Evolutionary conservation across 2,329 filamentous ascomycete species (phyloP).

Genomic region (Colletotrichum gigasporum): DNA sequence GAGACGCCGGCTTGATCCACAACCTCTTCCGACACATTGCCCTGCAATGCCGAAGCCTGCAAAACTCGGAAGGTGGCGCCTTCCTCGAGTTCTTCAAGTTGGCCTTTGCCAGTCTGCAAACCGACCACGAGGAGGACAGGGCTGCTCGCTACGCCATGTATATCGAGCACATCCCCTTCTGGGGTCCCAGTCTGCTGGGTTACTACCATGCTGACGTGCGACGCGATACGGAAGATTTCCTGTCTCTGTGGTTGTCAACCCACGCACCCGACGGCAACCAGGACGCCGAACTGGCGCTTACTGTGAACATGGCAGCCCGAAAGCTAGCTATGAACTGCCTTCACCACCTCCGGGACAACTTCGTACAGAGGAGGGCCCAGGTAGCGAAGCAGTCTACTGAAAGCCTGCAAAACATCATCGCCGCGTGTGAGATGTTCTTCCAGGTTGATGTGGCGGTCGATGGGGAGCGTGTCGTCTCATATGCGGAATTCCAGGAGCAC

Average conservation of each 20-base stretch:
- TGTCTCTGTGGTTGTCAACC: constrained; percentile 50
- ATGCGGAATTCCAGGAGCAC: constrained; percentile 43
- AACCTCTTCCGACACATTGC: constrained; percentile 54
- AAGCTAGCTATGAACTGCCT: constrained; percentile 56
- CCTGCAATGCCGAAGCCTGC: constrained; percentile 53
- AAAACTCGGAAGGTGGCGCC: constrained; percentile 56
- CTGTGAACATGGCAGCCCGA: constrained; percentile 46
- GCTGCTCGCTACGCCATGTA: constrained; percentile 40
- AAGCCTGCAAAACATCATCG: constrained; percentile 53
- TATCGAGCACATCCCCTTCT: constrained; percentile 47
- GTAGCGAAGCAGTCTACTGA: constrained; percentile 54
- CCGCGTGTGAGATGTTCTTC: constrained; percentile 53
- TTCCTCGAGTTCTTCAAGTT: constrained; percentile 57
- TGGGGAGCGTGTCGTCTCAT: not conserved
- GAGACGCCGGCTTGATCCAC: constrained; percentile 43
- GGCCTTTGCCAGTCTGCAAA: constrained; percentile 40
- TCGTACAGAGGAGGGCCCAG: constrained; percentile 51
- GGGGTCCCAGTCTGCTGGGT: constrained; percentile 61
- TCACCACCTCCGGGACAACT: constrained; percentile 55
- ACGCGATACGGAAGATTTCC: constrained; percentile 51
- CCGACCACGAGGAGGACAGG: constrained; percentile 36
- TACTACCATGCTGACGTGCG: constrained; percentile 56
- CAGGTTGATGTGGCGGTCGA: constrained; percentile 15
- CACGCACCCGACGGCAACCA: constrained; percentile 37
- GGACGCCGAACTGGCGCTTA: constrained; percentile 40